Evolutionary conservation across 1,284 basidiomycete genomes (phyloP).

Genomic region (Sporisorium reilianum): DNA sequence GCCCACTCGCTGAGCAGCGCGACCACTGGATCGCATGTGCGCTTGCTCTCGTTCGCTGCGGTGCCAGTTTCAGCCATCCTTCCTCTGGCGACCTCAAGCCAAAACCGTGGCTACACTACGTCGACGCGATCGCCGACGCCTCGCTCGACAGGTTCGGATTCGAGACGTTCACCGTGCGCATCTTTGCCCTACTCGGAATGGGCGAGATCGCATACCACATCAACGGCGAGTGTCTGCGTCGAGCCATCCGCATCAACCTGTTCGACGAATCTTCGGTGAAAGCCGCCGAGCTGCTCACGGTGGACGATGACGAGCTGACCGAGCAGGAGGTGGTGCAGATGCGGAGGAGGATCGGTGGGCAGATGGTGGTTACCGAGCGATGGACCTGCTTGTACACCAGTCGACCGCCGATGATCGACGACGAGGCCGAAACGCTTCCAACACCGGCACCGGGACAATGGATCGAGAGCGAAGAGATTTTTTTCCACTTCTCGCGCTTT

Average conservation of each 20-base stretch:
- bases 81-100: neutral
- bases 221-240: slow-evolving; percentile 31
- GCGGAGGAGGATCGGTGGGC: slow-evolving; percentile 20
- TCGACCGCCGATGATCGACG: slow-evolving; percentile 36
- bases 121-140: slow-evolving; percentile 13
- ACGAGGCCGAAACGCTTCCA: slow-evolving; percentile 22
- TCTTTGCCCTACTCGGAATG: slow-evolving; percentile 30
- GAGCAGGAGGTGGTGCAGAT: slow-evolving; percentile 23
- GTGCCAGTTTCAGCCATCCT: slow-evolving; percentile 1
- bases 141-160: slow-evolving; percentile 41
- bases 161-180: slow-evolving; percentile 21
- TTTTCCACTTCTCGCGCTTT: slow-evolving; percentile 10
- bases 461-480: slow-evolving; percentile 10
- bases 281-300: slow-evolving; percentile 1
- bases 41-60: slow-evolving; percentile 25
- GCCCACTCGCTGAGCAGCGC: slow-evolving; percentile 23
- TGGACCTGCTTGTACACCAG: slow-evolving; percentile 35
- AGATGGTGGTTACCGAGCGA: slow-evolving; percentile 22
- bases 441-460: slow-evolving; percentile 4
- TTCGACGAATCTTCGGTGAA: slow-evolving; percentile 27
- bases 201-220: slow-evolving; percentile 27
- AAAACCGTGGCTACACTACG: slow-evolving; percentile 24
- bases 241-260: slow-evolving; percentile 26
- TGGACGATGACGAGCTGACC: slow-evolving; percentile 15
- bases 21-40: slow-evolving; percentile 37